Evolutionary conservation across 2,329 filamentous ascomycete genomes (phyloP).

Genomic region (Pseudocercospora crystallina): DNA sequence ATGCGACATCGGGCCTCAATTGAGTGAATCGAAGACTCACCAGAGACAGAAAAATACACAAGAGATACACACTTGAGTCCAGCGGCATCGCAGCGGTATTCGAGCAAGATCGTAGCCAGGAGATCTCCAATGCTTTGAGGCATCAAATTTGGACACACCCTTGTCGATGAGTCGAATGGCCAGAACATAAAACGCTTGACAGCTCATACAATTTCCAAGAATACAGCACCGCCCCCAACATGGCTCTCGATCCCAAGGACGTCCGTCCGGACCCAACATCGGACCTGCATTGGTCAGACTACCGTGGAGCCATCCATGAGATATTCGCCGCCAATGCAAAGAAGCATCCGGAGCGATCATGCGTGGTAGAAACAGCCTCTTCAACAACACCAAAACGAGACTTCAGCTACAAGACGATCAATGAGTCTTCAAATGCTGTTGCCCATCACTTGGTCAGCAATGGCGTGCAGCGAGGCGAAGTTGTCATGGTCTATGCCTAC

Average conservation of each 20-base stretch:
- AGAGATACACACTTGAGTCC: too few relatives aligned
- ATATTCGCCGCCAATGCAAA: conserved; percentile 67
- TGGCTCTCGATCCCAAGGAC: conserved; percentile 28
- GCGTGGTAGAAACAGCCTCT: conserved; percentile 65
- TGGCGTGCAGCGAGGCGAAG: conserved; percentile 75
- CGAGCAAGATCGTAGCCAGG: too few relatives aligned
- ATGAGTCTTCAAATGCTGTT: conserved; percentile 77
- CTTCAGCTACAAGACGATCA: conserved; percentile 85
- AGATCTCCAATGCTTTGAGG: neutral
- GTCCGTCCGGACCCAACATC: conserved; percentile 62
- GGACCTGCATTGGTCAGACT: conserved; percentile 68
- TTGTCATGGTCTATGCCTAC: conserved; percentile 90
- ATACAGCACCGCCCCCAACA: conserved; percentile 8
- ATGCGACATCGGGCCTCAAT: conserved; percentile 9
- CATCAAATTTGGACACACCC: too few relatives aligned
- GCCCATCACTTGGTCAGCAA: conserved; percentile 74
- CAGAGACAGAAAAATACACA: too few relatives aligned
- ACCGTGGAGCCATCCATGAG: conserved; percentile 67
- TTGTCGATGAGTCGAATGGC: conserved; percentile 4
- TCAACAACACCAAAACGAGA: conserved; percentile 40
- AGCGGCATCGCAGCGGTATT: too few relatives aligned
- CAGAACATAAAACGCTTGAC: neutral
- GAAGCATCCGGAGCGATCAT: conserved; percentile 66
- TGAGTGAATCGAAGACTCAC: neutral
- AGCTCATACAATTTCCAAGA: neutral